Base-by-base conservation (phyloP, 371 early-diverging fungal genomes). In the Syncephalis fuscata region DNA sequence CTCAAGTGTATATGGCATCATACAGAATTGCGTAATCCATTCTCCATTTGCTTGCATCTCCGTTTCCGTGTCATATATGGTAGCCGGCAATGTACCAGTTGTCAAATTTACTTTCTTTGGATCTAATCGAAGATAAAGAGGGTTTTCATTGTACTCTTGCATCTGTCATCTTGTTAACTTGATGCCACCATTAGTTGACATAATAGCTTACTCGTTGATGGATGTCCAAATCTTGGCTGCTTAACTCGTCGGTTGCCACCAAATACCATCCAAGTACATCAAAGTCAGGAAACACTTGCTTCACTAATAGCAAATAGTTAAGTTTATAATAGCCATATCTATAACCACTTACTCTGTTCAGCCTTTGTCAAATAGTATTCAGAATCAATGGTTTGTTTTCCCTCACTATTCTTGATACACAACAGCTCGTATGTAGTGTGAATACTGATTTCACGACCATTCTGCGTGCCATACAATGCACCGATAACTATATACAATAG, bases 251-350 rank as follows among this genome's bases (percentile, higher is more conserved):
- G 1, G 63, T 41, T 10, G 85, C 86, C 17, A 80, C 61, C 2
- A 80, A 62, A 48, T 89, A 89, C 90, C 90, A 89, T 1, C 90
- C 90, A 53, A 89, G 67, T 46, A 87, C 72, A 46, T 89, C 90
- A 39, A 78, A 74, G 15, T 70, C 64, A 1, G 86, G 85, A 58
- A 85, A 89, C 22, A 89, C 90, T 59, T 84, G 85, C 38, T 74
- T 73, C 56, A 80, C 88, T 88, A 53, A 25, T 16, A 23, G 39
- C 3, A 10, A 21, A 40, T 15, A 2, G 17, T 19, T 27, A 26
- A 50, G n/a, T 14, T 5, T 1, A 27, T 56, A 25, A 21, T 45
- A 11, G 10, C 26, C 5, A 27, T 9, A 39, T 22, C 26, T 4
- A 48, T 32, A 48, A 20, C 20, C 11, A 47, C 67, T 44, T 73